These are phyloP conservation scores for Helminthosporium solani DNA, from an alignment of 2,329 filamentous ascomycete genomes.

Conservation along the genomic window DNA sequence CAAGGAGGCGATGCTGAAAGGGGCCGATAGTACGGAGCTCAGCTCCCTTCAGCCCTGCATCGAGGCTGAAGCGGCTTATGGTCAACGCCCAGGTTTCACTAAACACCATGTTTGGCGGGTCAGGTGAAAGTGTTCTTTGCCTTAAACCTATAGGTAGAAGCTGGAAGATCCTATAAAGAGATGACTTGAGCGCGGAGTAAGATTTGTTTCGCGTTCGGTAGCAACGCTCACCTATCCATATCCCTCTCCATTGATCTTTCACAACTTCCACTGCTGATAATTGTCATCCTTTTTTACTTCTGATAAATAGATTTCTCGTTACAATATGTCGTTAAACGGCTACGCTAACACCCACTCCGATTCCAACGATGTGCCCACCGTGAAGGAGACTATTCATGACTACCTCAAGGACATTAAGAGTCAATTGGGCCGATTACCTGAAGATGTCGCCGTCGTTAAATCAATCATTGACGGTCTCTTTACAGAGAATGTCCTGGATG, in stretches of 20 bases:
- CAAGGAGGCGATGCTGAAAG: neutral
- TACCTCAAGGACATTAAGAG: neutral
- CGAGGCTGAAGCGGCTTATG: neutral
- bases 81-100: neutral
- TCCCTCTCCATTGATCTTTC: neutral
- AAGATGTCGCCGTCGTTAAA: neutral
- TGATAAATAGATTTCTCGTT: neutral
- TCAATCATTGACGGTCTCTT: neutral
- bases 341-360: neutral
- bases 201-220: neutral
- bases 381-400: neutral
- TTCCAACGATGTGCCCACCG: neutral
- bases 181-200: neutral
- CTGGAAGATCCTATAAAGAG: neutral
- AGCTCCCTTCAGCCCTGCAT: neutral
- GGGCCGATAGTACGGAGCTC: neutral
- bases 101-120: neutral
- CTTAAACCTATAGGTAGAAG: neutral
- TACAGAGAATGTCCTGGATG: neutral
- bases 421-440: neutral
- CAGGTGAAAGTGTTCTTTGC: neutral
- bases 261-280: neutral
- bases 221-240: neutral
- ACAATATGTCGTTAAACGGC: neutral
- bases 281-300: neutral